Evolutionary conservation across 768 basidiomycete species (phyloP).

Genomic region (Agaricus sinodeliciosus): DNA sequence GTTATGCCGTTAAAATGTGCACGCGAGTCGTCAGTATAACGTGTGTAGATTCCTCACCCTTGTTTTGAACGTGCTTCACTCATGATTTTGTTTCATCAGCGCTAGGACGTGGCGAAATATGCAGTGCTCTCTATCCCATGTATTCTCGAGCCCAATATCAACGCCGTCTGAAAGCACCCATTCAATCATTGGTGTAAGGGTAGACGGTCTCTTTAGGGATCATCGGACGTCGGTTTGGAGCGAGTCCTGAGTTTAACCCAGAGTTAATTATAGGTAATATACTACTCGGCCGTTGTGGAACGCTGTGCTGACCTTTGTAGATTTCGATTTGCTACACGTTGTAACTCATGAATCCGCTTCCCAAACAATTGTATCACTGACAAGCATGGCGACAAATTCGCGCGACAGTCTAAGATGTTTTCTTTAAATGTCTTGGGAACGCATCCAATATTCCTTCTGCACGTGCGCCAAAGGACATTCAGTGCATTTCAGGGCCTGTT

Average conservation of each 20-base stretch:
- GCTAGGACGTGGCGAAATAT: constrained; percentile 64
- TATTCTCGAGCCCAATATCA: constrained; percentile 38
- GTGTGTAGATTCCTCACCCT: constrained; percentile 30
- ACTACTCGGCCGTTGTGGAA: not conserved
- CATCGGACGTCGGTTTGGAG: constrained; percentile 60
- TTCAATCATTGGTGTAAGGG: constrained; percentile 47
- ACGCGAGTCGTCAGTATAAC: constrained; percentile 65
- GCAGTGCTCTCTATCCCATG: constrained; percentile 52
- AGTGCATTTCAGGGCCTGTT: too few relatives aligned
- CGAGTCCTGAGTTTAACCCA: constrained; percentile 25
- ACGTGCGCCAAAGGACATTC: too few relatives aligned
- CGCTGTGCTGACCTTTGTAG: not conserved
- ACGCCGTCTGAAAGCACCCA: constrained; percentile 25
- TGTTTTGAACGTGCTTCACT: not conserved
- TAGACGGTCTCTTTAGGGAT: constrained; percentile 64
- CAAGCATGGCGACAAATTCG: too few relatives aligned
- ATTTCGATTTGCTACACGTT: not conserved
- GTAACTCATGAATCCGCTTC: not conserved
- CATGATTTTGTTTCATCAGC: constrained; percentile 23
- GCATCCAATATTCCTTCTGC: too few relatives aligned
- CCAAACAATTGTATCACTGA: too few relatives aligned
- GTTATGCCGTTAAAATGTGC: constrained; percentile 60
- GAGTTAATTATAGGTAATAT: not conserved
- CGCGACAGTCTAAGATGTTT: too few relatives aligned
- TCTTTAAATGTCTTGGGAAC: too few relatives aligned